These are phyloP conservation scores for Hirsutella thompsonii DNA, from an alignment of 2,329 filamentous ascomycete genomes.

Conservation along the genomic window DNA sequence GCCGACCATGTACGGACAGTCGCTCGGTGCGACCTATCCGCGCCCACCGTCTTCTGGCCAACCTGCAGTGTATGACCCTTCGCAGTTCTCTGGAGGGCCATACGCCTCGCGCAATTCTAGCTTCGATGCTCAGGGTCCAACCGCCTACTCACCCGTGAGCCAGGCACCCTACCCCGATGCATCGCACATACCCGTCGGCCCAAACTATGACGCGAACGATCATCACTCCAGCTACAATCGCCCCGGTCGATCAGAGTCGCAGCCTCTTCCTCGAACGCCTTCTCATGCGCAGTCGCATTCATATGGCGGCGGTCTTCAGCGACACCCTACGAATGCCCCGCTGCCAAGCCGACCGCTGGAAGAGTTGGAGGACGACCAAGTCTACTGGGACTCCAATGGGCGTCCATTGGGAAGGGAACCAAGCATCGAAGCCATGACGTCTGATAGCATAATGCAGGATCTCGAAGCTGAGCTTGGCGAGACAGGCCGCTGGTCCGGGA, in stretches of 20 bases:
- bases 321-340: conserved; percentile 47
- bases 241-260: conserved; percentile 35
- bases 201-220: conserved; percentile 34
- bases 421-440: conserved; percentile 25
- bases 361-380: conserved; percentile 27
- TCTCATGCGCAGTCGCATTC: conserved; percentile 27
- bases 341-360: conserved; percentile 41
- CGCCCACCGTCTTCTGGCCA: conserved; percentile 14
- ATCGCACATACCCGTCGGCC: conserved; percentile 39
- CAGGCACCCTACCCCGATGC: conserved; percentile 38
- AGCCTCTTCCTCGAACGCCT: conserved; percentile 32
- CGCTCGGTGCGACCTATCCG: conserved; percentile 22
- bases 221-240: conserved; percentile 31
- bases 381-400: conserved; percentile 26
- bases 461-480: conserved; percentile 41
- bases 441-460: conserved; percentile 43
- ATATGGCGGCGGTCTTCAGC: conserved; percentile 33
- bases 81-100: conserved; percentile 14
- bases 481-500: conserved; percentile 15
- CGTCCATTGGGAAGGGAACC: conserved; percentile 13
- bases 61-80: conserved; percentile 23
- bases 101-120: conserved; percentile 15
- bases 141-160: conserved; percentile 17
- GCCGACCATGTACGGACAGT: conserved; percentile 19
- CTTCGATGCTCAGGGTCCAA: conserved; percentile 4